Conservation (phyloP, 2,329 filamentous ascomycete species). For the Cryoendolithus antarcticus region DNA sequence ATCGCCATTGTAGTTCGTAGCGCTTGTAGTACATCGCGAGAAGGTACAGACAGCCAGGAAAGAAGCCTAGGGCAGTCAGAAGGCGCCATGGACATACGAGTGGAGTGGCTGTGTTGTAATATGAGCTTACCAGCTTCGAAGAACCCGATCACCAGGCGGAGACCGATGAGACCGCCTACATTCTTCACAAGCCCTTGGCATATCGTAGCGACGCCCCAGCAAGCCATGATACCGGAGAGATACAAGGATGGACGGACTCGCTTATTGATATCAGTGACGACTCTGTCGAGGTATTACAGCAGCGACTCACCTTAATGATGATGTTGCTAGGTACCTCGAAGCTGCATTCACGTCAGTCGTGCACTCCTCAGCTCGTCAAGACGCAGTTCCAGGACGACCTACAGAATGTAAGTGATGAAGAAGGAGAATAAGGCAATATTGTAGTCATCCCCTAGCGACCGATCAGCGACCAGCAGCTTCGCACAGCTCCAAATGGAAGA, state of each 20-base stretch:
- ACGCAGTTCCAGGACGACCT: constrained; percentile 16
- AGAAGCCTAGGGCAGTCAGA: constrained; percentile 9
- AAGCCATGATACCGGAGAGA: constrained; percentile 25
- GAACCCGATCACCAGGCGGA: constrained; percentile 22
- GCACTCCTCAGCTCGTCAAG: background rate
- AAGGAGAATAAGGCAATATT: constrained; percentile 28
- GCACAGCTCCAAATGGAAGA: constrained; percentile 9
- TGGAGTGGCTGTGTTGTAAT: background rate
- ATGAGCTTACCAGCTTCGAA: constrained; percentile 21
- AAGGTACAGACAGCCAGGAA: constrained; percentile 16
- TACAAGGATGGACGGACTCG: constrained; percentile 24
- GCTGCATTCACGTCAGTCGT: background rate
- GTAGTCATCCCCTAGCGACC: constrained; percentile 20
- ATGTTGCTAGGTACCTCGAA: constrained; percentile 17
- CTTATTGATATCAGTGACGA: constrained; percentile 5
- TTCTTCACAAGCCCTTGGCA: constrained; percentile 22
- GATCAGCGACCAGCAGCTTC: no score
- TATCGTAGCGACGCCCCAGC: constrained; percentile 27
- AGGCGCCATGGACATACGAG: no score
- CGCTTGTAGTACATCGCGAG: constrained; percentile 31
- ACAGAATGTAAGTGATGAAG: constrained; percentile 19
- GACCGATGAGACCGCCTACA: constrained; percentile 19
- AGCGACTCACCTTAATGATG: constrained; percentile 13
- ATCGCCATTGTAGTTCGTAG: constrained; percentile 30
- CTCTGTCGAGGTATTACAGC: no score